Evolutionary conservation across 2,329 filamentous ascomycete genomes (phyloP), one percentile per base, ranked within the genome.

Genomic region (Phoma herbarum): DNA sequence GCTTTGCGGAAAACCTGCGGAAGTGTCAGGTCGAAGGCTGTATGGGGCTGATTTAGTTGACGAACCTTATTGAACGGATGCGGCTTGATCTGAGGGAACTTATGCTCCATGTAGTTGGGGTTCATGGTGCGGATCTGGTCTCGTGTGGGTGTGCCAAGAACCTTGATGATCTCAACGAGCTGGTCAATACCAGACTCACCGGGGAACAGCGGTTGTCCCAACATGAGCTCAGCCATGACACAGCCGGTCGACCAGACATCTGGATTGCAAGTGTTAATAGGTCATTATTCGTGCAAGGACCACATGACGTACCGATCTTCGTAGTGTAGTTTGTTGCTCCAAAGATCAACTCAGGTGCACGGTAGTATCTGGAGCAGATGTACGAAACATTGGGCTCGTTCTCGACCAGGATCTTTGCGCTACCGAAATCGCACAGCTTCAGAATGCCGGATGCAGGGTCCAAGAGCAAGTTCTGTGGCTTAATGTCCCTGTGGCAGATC

Each of bases 101-200:
- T 98, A 83, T 99, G 95, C 82, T 99, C 95, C 95, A 99, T 99
- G 81, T 99, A 99, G 81, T 99, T 99, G 59, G 95, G 95, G 80
- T 99, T 99, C 95, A 99, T 99, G 66, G 95, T 99, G 69, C 95
- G 91, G 74, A 99, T 99, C 80, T 99, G 95, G 78, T 99, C 95
- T 65, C 95, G 87, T 33, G 95, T 98, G 18, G 95, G 95, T 18
- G 95, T 99, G 60, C 95, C 95, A 61, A 99, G 83, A 52, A 99
- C 94, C 82, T 99, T 99, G 85, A 99, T 99, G 77, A 99, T 99
- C 80, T 99, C 95, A 44, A 99, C 95, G 47, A 99, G 84, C 78
- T 99, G 95, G 77, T 99, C 95, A 73, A 99, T 99, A 65, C 95
- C 95, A 46, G 95, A 99, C 80, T 99, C 95, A 72, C 95, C 95